Percentiles rank a stretch among this genome's conserved stretches.
phyloP scores from a whole-genome alignment of 179 eudicot genomes.

The Nepenthes alata region DNA sequence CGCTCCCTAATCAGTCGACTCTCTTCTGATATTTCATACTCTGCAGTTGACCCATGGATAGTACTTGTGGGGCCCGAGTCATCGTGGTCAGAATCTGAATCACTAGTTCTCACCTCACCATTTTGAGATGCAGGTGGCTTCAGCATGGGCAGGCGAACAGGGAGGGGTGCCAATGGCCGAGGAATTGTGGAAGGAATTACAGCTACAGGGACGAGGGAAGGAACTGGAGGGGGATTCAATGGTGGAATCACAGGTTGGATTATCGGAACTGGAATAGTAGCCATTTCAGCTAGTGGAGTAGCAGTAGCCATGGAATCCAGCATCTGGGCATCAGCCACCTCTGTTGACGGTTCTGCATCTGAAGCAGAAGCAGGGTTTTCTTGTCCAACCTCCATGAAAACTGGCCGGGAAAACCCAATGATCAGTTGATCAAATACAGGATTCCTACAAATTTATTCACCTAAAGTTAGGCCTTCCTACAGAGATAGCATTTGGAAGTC shows the following conservation, averaged over 20 bases:
- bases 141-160: slow-evolving; percentile 40
- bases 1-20: slow-evolving; percentile 56
- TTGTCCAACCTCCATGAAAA: slow-evolving; percentile 51
- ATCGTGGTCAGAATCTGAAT: slow-evolving; percentile 55
- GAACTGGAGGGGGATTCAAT: slow-evolving; percentile 23
- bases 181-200: slow-evolving; percentile 26
- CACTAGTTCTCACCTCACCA: slow-evolving; percentile 40
- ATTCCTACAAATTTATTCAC: too few relatives aligned
- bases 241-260: slow-evolving; percentile 21
- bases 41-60: slow-evolving; percentile 24
- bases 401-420: slow-evolving; percentile 11
- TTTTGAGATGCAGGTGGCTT: slow-evolving; percentile 42
- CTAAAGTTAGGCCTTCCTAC: too few relatives aligned
- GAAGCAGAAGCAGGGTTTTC: slow-evolving; percentile 30
- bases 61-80: slow-evolving; percentile 23
- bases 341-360: slow-evolving; percentile 20
- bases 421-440: background rate
- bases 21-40: slow-evolving; percentile 79
- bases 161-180: slow-evolving; percentile 57
- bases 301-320: slow-evolving; percentile 15
- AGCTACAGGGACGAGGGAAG: slow-evolving; percentile 23
- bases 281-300: slow-evolving; percentile 13
- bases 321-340: slow-evolving; percentile 23
- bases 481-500: too few relatives aligned
- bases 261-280: slow-evolving; percentile 17